These are phyloP conservation scores for Fusarium gaditjirri DNA, from an alignment of 2,329 filamentous ascomycete genomes.

Conservation along the genomic window DNA sequence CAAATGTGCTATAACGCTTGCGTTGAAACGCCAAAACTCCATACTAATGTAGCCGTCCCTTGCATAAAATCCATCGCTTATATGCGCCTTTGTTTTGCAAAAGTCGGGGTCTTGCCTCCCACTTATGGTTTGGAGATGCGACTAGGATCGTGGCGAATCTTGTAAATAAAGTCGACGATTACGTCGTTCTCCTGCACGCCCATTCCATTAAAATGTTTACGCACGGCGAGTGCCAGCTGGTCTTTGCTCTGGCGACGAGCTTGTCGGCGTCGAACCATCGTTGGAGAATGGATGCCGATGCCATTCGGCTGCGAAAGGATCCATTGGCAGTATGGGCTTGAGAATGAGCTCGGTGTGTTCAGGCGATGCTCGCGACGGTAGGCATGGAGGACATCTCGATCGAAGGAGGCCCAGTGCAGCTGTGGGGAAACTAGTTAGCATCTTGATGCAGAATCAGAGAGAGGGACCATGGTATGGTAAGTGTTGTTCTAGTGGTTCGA, in stretches of 20 bases:
- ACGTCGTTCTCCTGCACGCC: conserved; percentile 85
- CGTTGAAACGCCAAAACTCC: conserved; percentile 37
- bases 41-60: conserved; percentile 22
- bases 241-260: conserved; percentile 76
- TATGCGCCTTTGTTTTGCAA: conserved; percentile 24
- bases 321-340: conserved; percentile 69
- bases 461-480: neutral
- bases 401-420: conserved; percentile 75
- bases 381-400: conserved; percentile 74
- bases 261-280: conserved; percentile 74
- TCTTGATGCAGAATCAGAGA: neutral
- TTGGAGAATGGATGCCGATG: conserved; percentile 78
- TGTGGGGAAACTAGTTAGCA: conserved; percentile 45
- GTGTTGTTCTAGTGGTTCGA: neutral
- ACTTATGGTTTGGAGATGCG: conserved; percentile 41
- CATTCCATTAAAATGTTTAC: conserved; percentile 85
- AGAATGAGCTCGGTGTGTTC: conserved; percentile 76
- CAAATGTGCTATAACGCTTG: conserved; percentile 15
- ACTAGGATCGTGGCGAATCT: conserved; percentile 58
- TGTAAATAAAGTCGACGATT: conserved; percentile 82
- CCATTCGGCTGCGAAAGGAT: conserved; percentile 69
- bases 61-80: conserved; percentile 13
- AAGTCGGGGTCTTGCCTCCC: conserved; percentile 5
- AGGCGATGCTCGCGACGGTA: conserved; percentile 81
- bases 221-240: conserved; percentile 75